Conservation (phyloP, 768 basidiomycete genomes). For the Lentinula lateritia region DNA sequence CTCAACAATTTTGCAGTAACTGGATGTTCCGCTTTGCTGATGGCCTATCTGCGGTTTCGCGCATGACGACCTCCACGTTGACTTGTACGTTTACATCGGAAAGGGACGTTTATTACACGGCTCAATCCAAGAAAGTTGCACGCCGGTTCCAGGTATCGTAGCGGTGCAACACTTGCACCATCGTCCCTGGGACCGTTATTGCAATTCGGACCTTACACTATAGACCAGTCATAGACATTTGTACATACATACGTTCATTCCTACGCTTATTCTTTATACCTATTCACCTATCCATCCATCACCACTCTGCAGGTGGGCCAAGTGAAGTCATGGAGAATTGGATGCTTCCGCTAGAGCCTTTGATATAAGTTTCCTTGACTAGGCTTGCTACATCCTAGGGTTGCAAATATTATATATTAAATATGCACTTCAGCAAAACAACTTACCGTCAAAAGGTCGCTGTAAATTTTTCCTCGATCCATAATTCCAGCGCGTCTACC, state of each 20-base stretch:
- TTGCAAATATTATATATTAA: not conserved
- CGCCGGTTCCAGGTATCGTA: too few species aligned
- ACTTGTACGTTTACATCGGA: too few species aligned
- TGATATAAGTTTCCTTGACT: constrained; percentile 56
- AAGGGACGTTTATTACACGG: too few species aligned
- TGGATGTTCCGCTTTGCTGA: constrained; percentile 78
- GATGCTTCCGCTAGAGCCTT: constrained; percentile 35
- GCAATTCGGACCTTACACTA: too few species aligned
- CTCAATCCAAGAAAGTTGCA: too few species aligned
- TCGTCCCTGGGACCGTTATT: too few species aligned
- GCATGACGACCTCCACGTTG: not conserved
- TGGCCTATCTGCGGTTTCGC: constrained; percentile 82
- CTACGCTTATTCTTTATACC: not conserved
- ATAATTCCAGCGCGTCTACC: constrained; percentile 74
- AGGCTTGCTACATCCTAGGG: constrained; percentile 59
- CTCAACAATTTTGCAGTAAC: constrained; percentile 48
- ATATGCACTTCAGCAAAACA: not conserved
- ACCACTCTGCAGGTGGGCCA: constrained; percentile 14
- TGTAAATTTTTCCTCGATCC: constrained; percentile 60
- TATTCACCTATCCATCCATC: not conserved
- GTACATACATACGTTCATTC: not conserved
- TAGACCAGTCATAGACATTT: not conserved
- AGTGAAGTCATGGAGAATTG: constrained; percentile 70
- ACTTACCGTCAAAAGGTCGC: constrained; percentile 50
- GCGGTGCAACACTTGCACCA: too few species aligned